Conservation (phyloP, 2,329 filamentous ascomycete species). For the Zarea fungicola region DNA sequence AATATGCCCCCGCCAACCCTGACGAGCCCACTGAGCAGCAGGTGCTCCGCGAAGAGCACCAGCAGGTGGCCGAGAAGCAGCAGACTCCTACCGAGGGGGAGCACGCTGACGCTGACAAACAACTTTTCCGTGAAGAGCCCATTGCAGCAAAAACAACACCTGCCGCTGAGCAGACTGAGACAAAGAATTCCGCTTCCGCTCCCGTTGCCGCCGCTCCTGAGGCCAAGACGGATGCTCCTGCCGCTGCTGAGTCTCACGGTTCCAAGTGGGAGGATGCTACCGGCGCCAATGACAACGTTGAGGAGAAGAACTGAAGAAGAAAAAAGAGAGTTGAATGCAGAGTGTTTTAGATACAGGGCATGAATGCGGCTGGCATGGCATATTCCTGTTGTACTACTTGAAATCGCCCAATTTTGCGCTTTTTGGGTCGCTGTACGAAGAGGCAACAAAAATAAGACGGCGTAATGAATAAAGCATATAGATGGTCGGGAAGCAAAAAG, state of each 20-base stretch:
- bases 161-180: not conserved
- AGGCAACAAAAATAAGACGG: constrained; percentile 4
- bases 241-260: constrained; percentile 9
- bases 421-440: constrained; percentile 3
- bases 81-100: not conserved
- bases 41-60: not conserved
- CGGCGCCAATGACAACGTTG: constrained; percentile 21
- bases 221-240: constrained; percentile 1
- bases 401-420: not conserved
- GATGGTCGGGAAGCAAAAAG: not conserved
- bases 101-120: constrained; percentile 6
- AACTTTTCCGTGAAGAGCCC: not conserved
- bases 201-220: not conserved
- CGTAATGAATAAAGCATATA: constrained; percentile 11
- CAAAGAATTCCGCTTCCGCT: not conserved
- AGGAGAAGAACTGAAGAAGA: too few species aligned
- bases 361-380: not conserved
- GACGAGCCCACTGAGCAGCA: not conserved
- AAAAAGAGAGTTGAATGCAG: not conserved
- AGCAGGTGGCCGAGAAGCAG: constrained; percentile 8
- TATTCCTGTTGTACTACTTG: constrained; percentile 5
- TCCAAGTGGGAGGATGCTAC: constrained; percentile 26
- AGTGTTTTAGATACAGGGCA: not conserved
- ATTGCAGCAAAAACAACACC: not conserved
- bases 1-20: constrained; percentile 22